phyloP scores from a whole-genome alignment of 2,329 filamentous ascomycete genomes.

The Cladobotryum protrusum region DNA sequence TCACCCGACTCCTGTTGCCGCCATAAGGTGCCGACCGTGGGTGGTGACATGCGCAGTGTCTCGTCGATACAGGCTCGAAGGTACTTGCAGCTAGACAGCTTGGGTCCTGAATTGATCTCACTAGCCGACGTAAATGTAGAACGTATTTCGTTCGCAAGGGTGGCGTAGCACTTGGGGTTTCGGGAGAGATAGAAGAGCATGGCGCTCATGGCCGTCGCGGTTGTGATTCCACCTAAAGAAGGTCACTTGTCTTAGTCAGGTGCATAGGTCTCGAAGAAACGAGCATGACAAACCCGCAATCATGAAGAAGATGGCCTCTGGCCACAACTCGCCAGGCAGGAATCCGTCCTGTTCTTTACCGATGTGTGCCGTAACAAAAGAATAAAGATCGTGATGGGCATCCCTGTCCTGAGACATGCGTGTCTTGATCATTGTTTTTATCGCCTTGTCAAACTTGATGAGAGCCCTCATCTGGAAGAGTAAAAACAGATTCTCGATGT shows the following conservation, averaged over 20 bases:
- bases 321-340: neutral
- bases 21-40: constrained; percentile 1
- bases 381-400: constrained; percentile 3
- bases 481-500: neutral
- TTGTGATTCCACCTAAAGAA: neutral
- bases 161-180: constrained; percentile 25
- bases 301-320: constrained; percentile 8
- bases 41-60: constrained; percentile 3
- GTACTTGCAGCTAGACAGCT: constrained; percentile 29
- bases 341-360: neutral
- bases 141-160: constrained; percentile 26
- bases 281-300: neutral
- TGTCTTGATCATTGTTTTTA: constrained; percentile 1
- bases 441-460: neutral
- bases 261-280: neutral
- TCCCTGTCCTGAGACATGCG: constrained; percentile 1
- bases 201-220: neutral
- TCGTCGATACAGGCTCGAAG: constrained; percentile 32
- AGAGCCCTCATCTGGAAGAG: neutral
- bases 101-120: constrained; percentile 27
- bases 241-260: neutral
- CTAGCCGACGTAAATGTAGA: constrained; percentile 24
- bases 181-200: constrained; percentile 34
- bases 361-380: neutral
- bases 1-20: constrained; percentile 1